phyloP scores from a whole-genome alignment of 2,329 filamentous ascomycete species.

The Clarireedia monteithiana region DNA sequence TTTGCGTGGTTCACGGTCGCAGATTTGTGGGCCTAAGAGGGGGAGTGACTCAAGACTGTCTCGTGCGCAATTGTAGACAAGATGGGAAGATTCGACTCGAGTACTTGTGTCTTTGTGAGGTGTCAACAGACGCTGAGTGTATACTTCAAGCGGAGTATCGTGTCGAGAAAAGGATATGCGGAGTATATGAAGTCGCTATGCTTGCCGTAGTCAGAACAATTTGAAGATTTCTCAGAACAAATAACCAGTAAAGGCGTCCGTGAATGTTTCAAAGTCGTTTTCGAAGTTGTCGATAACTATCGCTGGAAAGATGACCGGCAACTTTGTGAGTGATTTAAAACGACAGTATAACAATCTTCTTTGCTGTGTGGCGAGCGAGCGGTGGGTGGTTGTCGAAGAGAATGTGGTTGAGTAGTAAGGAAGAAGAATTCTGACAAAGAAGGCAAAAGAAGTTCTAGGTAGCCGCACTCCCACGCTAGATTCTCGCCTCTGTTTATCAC shows the following conservation, averaged over 20 bases:
- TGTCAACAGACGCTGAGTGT: background rate
- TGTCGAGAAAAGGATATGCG: background rate
- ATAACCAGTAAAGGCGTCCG: conserved; percentile 58
- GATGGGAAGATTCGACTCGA: conserved; percentile 3
- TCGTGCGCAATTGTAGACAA: background rate
- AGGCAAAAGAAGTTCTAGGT: conserved; percentile 10
- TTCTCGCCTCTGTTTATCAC: background rate
- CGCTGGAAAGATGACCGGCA: conserved; percentile 31
- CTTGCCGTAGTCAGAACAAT: conserved; percentile 29
- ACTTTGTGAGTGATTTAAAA: conserved; percentile 27
- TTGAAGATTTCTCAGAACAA: conserved; percentile 26
- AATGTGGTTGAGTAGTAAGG: conserved; percentile 10
- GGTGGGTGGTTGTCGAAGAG: conserved; percentile 4
- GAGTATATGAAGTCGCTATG: conserved; percentile 6
- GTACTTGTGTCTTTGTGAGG: too few relatives aligned
- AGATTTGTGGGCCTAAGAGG: background rate
- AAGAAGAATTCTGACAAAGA: conserved; percentile 6
- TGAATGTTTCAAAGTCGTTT: conserved; percentile 28
- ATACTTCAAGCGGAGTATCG: background rate
- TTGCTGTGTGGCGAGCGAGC: conserved; percentile 23
- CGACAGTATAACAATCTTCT: conserved; percentile 28
- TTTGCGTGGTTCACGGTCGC: background rate
- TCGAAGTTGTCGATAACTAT: conserved; percentile 28
- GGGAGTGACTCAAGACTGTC: too few relatives aligned
- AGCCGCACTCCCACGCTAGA: background rate